Evolutionary conservation across 1,284 basidiomycete genomes (phyloP).

Genomic region (Moniliophthora roreri): DNA sequence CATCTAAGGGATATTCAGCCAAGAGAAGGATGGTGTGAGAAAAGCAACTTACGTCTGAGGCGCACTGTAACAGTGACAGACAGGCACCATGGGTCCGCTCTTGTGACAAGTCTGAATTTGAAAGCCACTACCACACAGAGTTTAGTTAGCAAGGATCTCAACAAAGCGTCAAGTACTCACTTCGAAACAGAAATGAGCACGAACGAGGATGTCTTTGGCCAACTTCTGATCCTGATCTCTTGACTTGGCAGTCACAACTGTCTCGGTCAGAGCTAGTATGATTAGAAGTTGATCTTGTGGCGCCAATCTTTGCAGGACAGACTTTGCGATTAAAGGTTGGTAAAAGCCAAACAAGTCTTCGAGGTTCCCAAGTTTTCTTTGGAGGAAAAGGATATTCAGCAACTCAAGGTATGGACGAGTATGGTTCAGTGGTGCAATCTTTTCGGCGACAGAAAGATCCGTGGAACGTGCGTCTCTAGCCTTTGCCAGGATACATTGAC

Average conservation of each 20-base stretch:
- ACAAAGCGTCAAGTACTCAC: slow-evolving; percentile 28
- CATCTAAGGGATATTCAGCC: slow-evolving; percentile 36
- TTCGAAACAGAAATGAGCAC: slow-evolving; percentile 48
- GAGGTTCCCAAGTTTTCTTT: slow-evolving; percentile 41
- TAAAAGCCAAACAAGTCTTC: slow-evolving; percentile 54
- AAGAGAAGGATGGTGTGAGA: background rate
- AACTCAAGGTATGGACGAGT: slow-evolving; percentile 49
- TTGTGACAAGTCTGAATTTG: slow-evolving; percentile 29
- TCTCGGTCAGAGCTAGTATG: slow-evolving; percentile 41
- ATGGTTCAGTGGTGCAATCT: slow-evolving; percentile 30
- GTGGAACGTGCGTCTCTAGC: slow-evolving; percentile 35
- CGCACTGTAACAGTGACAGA: slow-evolving; percentile 36
- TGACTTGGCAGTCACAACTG: slow-evolving; percentile 25
- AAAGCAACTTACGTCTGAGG: slow-evolving; percentile 29
- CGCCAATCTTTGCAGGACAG: slow-evolving; percentile 43
- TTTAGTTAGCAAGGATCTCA: background rate
- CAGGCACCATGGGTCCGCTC: slow-evolving; percentile 37
- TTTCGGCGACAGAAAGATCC: slow-evolving; percentile 28
- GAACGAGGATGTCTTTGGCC: slow-evolving; percentile 41
- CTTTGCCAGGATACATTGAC: slow-evolving; percentile 44
- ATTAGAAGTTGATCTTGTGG: slow-evolving; percentile 43
- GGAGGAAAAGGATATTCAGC: slow-evolving; percentile 42
- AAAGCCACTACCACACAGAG: slow-evolving; percentile 29
- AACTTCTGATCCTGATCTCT: slow-evolving; percentile 23
- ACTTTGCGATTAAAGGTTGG: slow-evolving; percentile 43